Percentiles rank a stretch among this genome's conserved stretches.
These are phyloP conservation scores for Shiraia sp. DNA, from an alignment of 2,329 filamentous ascomycete genomes.

Conservation along the genomic window DNA sequence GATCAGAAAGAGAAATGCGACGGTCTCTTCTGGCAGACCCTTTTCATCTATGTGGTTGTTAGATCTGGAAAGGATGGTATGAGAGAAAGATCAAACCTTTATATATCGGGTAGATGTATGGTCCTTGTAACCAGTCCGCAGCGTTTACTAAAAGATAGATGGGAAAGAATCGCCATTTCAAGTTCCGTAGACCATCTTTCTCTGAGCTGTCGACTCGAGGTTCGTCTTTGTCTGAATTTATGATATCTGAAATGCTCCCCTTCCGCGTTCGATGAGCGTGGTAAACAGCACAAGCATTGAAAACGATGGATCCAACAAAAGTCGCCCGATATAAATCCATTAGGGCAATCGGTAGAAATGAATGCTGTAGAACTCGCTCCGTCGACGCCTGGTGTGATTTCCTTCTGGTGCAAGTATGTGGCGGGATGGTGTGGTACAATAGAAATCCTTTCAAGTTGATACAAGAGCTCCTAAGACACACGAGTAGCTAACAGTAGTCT, in stretches of 20 bases:
- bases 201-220: constrained; percentile 29
- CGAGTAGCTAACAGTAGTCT: too few relatives aligned
- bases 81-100: constrained; percentile 37
- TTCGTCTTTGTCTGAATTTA: constrained; percentile 23
- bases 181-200: constrained; percentile 35
- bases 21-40: constrained; percentile 48
- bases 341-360: constrained; percentile 9
- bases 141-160: constrained; percentile 51
- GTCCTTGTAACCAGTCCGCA: constrained; percentile 55
- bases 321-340: constrained; percentile 40
- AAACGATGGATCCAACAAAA: constrained; percentile 29
- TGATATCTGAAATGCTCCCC: constrained; percentile 6
- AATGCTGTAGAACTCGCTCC: not conserved
- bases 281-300: constrained; percentile 32
- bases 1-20: constrained; percentile 45
- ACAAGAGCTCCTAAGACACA: not conserved
- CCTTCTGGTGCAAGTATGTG: constrained; percentile 1
- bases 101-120: constrained; percentile 58
- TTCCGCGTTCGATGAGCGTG: constrained; percentile 30
- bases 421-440: not conserved
- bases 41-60: constrained; percentile 46
- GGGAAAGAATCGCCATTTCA: constrained; percentile 50
- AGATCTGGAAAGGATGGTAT: not conserved
- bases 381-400: not conserved
- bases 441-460: not conserved